Evolutionary conservation across 2,329 filamentous ascomycete genomes (phyloP).

Genomic region (Grosmannia huntii): DNA sequence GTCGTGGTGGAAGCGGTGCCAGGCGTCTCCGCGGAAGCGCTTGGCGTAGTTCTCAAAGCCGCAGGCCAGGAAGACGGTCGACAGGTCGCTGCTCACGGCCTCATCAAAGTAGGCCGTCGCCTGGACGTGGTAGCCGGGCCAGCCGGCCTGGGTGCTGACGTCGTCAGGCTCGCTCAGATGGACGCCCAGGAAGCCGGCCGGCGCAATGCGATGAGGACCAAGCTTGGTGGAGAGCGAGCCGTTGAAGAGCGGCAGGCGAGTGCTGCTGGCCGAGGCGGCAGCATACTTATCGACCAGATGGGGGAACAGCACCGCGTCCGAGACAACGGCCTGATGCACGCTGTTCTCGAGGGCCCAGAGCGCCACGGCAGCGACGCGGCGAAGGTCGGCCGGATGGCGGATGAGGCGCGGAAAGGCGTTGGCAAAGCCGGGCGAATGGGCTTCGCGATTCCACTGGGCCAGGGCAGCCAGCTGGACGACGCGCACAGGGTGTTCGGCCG

Average conservation of each 20-base stretch:
- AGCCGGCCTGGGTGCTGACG: conserved; percentile 16
- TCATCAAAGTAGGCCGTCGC: conserved; percentile 22
- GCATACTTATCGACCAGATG: neutral
- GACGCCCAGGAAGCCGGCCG: conserved; percentile 22
- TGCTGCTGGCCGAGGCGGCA: neutral
- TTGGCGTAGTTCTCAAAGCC: conserved; percentile 19
- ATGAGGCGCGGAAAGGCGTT: conserved; percentile 11
- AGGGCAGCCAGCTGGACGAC: conserved; percentile 15
- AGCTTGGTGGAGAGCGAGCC: neutral
- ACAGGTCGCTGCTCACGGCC: conserved; percentile 16
- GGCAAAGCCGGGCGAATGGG: conserved; percentile 12
- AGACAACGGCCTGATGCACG: conserved; percentile 15
- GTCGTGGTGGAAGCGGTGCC: conserved; percentile 15
- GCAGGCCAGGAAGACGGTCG: conserved; percentile 24
- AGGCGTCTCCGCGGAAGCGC: conserved; percentile 15
- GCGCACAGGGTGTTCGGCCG: conserved; percentile 8
- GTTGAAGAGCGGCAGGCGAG: neutral
- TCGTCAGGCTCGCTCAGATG: conserved; percentile 23
- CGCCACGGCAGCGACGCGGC: conserved; percentile 19
- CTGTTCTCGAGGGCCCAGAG: conserved; percentile 19
- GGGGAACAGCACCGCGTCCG: conserved; percentile 8
- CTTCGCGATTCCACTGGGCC: conserved; percentile 12
- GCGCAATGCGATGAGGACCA: conserved; percentile 13
- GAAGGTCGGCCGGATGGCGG: conserved; percentile 3
- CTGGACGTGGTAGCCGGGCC: conserved; percentile 23